Evolutionary conservation across 345 rosid genomes (phyloP), one percentile per base, ranked within the genome.

Genomic region (Heritiera littoralis): DNA sequence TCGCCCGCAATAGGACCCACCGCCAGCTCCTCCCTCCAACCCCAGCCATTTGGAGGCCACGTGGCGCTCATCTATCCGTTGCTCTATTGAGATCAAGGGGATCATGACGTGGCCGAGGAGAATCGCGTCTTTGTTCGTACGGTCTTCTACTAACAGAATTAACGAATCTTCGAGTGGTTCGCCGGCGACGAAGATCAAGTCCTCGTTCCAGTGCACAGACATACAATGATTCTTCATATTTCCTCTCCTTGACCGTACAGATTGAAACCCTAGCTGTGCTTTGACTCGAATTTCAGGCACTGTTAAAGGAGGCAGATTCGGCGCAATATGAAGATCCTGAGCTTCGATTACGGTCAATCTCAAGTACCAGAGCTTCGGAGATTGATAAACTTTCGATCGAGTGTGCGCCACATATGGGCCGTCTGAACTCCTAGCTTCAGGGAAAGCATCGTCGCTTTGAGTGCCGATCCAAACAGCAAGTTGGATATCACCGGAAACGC

Each of bases 391-490:
- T 83, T 95, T 95, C 0, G 99, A 92, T n/a, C 99, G 91, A 30
- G 96, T 91, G 76, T 95, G 94, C 15, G 94, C 89, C 64, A 93
- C 95, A 77, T 86, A 82, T 5, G 98, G 97, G n/a, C 89, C 98
- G 60, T 92, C 98, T 6, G 98, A 91, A 84, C 91, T 87, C 97
- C 95, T 89, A 0, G 98, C 96, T 83, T 95, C 98, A 1, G 98
- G 93, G 66, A 95, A 95, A 3, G 97, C 99, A 30, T 92, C 98
- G 40, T 95, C 99, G 0, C 92, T 95, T 81, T 93, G 97, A 49
- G 98, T 94, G 0, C 99, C 97, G 18, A 94, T 94, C 99, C 99
- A 93, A 0, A 92, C 97, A 46, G 94, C 91, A 49, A 94, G 90
- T 87, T 95, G 99, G 13, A 95, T 84, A 79, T 95, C 98, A 60